phyloP scores from a whole-genome alignment of 2,329 filamentous ascomycete species.

The Curvularia verruculosa region DNA sequence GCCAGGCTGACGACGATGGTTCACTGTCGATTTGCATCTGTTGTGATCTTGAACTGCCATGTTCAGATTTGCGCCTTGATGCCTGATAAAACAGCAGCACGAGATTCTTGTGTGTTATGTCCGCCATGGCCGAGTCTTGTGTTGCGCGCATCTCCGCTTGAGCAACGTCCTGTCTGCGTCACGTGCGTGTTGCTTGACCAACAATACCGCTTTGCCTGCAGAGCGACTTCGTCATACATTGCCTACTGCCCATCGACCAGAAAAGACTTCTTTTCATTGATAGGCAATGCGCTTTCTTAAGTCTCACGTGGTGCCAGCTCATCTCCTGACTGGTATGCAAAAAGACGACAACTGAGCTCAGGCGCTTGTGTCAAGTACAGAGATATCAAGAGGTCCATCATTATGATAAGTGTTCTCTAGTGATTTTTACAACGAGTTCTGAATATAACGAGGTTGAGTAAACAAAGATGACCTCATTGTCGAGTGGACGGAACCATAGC shows the following conservation, averaged over 20 bases:
- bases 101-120: too few species aligned
- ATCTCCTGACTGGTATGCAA: background rate
- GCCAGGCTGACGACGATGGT: background rate
- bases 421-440: background rate
- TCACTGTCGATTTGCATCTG: slow-evolving; percentile 2
- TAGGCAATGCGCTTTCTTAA: background rate
- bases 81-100: background rate
- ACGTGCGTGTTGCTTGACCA: background rate
- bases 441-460: background rate
- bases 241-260: background rate
- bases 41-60: background rate
- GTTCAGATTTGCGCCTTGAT: background rate
- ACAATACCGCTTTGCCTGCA: background rate
- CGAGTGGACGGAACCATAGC: background rate
- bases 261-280: background rate
- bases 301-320: background rate
- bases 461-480: background rate
- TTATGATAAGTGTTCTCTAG: background rate
- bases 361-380: background rate
- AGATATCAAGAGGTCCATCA: background rate
- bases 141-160: too few species aligned
- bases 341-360: too few species aligned
- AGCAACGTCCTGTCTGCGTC: too few species aligned
- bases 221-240: background rate
- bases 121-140: too few species aligned